Evolutionary conservation across 2,329 filamentous ascomycete genomes (phyloP).

Genomic region (Colletotrichum brevisporum): DNA sequence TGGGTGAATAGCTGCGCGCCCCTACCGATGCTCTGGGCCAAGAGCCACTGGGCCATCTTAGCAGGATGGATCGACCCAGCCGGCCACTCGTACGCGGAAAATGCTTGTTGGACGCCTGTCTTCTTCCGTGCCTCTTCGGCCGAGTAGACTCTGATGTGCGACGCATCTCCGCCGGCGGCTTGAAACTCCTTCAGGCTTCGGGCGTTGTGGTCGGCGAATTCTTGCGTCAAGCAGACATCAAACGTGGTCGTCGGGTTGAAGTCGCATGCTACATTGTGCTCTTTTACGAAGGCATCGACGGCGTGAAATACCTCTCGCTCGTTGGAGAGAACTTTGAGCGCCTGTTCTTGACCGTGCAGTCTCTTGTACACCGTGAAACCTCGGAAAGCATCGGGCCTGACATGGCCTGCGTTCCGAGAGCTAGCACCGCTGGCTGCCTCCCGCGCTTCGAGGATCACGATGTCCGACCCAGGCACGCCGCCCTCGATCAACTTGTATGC

Average conservation of each 20-base stretch:
- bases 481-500: constrained; percentile 54
- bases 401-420: constrained; percentile 60
- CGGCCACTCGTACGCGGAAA: constrained; percentile 66
- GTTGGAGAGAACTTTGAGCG: constrained; percentile 10
- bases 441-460: constrained; percentile 59
- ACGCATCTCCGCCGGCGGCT: constrained; percentile 12
- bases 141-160: constrained; percentile 20
- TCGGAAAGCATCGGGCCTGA: constrained; percentile 61
- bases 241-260: constrained; percentile 62
- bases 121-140: constrained; percentile 56
- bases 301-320: constrained; percentile 45
- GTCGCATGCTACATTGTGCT: constrained; percentile 59
- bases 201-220: constrained; percentile 54
- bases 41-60: constrained; percentile 63
- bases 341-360: constrained; percentile 13
- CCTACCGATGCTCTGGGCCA: constrained; percentile 52
- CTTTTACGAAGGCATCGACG: constrained; percentile 57
- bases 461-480: constrained; percentile 50
- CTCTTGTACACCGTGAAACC: constrained; percentile 51
- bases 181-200: constrained; percentile 7
- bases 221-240: constrained; percentile 62
- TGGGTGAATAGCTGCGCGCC: constrained; percentile 54
- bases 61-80: constrained; percentile 64
- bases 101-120: constrained; percentile 53
- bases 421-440: constrained; percentile 60